phyloP scores from a whole-genome alignment of 352 stramenopile species.

The Pythium oligandrum region DNA sequence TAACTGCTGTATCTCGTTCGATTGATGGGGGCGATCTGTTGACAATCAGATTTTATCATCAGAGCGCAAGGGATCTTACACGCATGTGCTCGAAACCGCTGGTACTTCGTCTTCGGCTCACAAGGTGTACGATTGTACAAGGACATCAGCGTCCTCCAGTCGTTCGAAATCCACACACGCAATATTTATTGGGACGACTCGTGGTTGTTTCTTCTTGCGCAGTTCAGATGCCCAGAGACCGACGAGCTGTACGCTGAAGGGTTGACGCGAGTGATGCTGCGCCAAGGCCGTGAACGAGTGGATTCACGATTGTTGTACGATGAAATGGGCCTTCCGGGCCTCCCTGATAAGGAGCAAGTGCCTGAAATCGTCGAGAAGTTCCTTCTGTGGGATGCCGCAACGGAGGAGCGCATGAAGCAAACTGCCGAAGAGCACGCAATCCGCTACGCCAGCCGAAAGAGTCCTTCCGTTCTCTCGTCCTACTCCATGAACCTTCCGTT shows the following conservation, averaged over 20 bases:
- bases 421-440: conserved; percentile 29
- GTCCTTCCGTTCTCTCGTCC: conserved; percentile 33
- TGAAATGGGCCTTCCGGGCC: conserved; percentile 42
- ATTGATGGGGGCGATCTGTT: conserved; percentile 1
- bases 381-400: conserved; percentile 48
- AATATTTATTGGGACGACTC: conserved; percentile 71
- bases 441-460: conserved; percentile 20
- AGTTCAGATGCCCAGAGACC: conserved; percentile 67
- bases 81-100: conserved; percentile 44
- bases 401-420: conserved; percentile 54
- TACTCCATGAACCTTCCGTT: conserved; percentile 73
- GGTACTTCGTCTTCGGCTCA: conserved; percentile 70
- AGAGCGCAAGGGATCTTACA: conserved; percentile 52
- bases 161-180: conserved; percentile 61
- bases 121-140: conserved; percentile 61
- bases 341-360: conserved; percentile 36
- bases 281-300: conserved; percentile 42
- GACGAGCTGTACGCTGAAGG: conserved; percentile 59
- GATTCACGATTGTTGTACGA: conserved; percentile 47
- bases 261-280: conserved; percentile 54
- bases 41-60: background rate
- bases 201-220: conserved; percentile 62
- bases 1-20: conserved; percentile 1
- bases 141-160: conserved; percentile 44
- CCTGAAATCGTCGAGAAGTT: conserved; percentile 45